Base-by-base conservation (phyloP, 2,329 filamentous ascomycete genomes). In the Alternaria atra region DNA sequence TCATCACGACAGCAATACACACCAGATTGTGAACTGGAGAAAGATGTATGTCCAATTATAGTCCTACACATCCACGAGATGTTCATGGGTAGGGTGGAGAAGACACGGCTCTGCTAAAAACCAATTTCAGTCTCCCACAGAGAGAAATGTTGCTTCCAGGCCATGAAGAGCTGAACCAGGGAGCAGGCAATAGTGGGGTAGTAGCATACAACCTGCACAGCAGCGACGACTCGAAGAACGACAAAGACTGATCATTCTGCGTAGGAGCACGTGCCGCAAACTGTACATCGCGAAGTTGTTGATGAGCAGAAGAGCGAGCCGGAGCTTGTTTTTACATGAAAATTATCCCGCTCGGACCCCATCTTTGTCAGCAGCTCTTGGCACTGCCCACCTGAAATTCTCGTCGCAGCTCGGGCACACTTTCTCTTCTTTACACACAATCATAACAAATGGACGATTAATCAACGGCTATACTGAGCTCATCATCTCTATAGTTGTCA, bases 101-200 rank as follows among this genome's bases (percentile, higher is more conserved):
- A 81, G 82, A 83, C 82, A 81, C 78, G 81, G 82, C 78, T 78
- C 81, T 84, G 82, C 82, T 84, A 82, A 82, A 81, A 82, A 79
- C 81, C 78, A 76, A 70, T 76, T 77, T 83, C 78, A 70, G 75
- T 84, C 81, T 84, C 74, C 82, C 82, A 84, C 82, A 79, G 76
- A 79, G 80, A 79, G 78, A 77, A 77, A 81, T 80, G 82, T 83
- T 79, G 80, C 82, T 80, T 76, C 79, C 73, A 77, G 80, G 80
- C 77, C 80, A 83, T 81, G 68, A 74, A 71, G 70, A 73, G 65
- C 61, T 75, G 76, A 80, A 77, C 78, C 81, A 77, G 73, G 79
- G 77, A 81, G 82, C 81, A 84, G 81, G 80, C 81, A 83, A 82
- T 80, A 80, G 82, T 83, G 82, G 82, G 72, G 62, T 67, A 57